Conservation (phyloP, 2,329 filamentous ascomycete species). For the Didymella pinodella region DNA sequence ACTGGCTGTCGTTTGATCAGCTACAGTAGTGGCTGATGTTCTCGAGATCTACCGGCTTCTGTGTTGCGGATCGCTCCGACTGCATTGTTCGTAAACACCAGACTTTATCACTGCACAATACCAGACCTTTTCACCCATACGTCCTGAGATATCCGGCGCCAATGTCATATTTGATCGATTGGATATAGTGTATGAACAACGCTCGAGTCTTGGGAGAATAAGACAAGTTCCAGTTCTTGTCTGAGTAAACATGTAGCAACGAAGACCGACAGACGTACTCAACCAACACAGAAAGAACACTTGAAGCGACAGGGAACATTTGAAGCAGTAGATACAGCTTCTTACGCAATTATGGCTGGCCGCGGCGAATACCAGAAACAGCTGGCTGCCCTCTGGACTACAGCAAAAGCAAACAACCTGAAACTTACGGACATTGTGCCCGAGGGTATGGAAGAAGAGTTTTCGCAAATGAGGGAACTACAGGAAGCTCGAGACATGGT, state of each 20-base stretch:
- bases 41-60: neutral
- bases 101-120: neutral
- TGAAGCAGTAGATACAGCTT: neutral
- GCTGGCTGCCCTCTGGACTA: conserved; percentile 22
- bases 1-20: neutral
- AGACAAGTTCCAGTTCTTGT: neutral
- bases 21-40: neutral
- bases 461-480: conserved; percentile 23
- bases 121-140: neutral
- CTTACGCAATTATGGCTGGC: conserved; percentile 17
- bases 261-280: neutral
- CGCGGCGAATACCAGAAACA: conserved; percentile 28
- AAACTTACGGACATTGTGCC: conserved; percentile 29
- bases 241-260: neutral
- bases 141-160: neutral
- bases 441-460: conserved; percentile 20
- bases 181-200: neutral
- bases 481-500: conserved; percentile 27
- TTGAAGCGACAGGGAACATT: neutral
- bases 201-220: neutral
- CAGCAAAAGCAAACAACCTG: conserved; percentile 23
- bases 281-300: neutral
- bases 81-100: neutral
- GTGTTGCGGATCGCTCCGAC: neutral
- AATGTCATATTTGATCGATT: neutral